These are phyloP conservation scores for Bipolaris gigantea DNA, from an alignment of 2,329 filamentous ascomycete genomes.

Conservation along the genomic window DNA sequence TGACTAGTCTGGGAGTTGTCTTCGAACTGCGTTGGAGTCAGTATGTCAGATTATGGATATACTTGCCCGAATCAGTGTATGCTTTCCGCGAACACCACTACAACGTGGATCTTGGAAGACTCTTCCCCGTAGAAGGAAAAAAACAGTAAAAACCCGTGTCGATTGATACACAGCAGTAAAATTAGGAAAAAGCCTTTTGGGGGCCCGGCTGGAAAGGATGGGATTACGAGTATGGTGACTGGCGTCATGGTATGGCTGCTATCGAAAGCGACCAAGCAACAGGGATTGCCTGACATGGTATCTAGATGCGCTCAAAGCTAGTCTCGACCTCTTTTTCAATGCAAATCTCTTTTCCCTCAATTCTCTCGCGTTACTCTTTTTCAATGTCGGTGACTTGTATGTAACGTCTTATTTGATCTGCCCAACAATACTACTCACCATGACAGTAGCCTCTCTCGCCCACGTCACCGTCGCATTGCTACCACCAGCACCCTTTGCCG, in stretches of 20 bases:
- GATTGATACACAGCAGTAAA: constrained; percentile 19
- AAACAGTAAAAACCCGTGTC: constrained; percentile 8
- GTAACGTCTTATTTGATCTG: constrained; percentile 29
- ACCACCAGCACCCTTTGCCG: constrained; percentile 15
- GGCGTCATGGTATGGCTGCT: neutral
- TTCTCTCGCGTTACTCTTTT: neutral
- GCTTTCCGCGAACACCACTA: neutral
- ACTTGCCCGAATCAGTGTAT: neutral
- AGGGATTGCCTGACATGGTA: neutral
- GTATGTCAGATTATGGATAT: neutral
- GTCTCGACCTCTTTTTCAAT: constrained; percentile 13
- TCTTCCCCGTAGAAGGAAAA: constrained; percentile 26
- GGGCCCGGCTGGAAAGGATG: constrained; percentile 19
- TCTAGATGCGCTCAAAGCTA: neutral
- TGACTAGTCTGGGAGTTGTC: constrained; percentile 33
- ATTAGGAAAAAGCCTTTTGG: constrained; percentile 17
- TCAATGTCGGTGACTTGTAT: neutral
- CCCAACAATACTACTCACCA: constrained; percentile 83
- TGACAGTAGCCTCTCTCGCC: constrained; percentile 92
- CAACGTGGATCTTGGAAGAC: neutral
- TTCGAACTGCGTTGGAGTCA: neutral
- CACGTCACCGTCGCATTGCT: constrained; percentile 60
- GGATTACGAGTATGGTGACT: neutral
- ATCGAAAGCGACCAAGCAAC: neutral
- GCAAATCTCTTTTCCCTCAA: constrained; percentile 6